Base-by-base conservation (phyloP, 768 basidiomycete species). In the Mycena rosella region DNA sequence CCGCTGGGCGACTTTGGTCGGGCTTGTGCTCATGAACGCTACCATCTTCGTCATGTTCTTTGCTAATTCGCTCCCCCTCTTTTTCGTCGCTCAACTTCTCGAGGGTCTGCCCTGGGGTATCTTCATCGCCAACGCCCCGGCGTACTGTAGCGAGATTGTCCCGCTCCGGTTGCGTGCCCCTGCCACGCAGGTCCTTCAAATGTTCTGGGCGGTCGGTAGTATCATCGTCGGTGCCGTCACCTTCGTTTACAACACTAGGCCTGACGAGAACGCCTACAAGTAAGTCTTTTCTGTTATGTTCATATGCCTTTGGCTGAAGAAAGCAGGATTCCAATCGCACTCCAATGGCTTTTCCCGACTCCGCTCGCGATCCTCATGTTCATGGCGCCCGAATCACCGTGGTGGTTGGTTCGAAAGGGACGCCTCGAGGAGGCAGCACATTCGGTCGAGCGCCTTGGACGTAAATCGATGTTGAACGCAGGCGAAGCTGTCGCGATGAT, bases 191-290 rank as follows among this genome's bases (percentile, higher is more conserved):
- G 34, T 71, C 44, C 65, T 71, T n/a, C 69, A 71, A 42, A 71
- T 71, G 69, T 71, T 71, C 69, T 71, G 69, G 69, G 69, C 69
- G 15, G 32, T 71, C 34, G 69, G 69, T 2, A 59, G 56, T 20
- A 71, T 71, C 61, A 71, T 71, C 54, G 69, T 71, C 57, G 69
- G 69, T 17, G 69, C 65, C 10, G 69, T 71, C 65, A 67, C 69
- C 52, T 71, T 55, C 54, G 69, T 71, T 20, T 71, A 71, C 24
- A 67, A 71, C 58, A 8, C n/a, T 9, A 29, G 62, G 20, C 42
- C 22, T 22, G 69, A 71, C 61, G 57, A 54, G 22, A 57, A 53
- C 5, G 66, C 66, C 22, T 67, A 67, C 55, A 67, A 58, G 66
- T 67, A 51, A 0, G 66, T 67, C 22, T 24, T 48, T 49, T 7